phyloP scores from a whole-genome alignment of 2,329 filamentous ascomycete genomes.

The Scortechinia acanthostroma region DNA sequence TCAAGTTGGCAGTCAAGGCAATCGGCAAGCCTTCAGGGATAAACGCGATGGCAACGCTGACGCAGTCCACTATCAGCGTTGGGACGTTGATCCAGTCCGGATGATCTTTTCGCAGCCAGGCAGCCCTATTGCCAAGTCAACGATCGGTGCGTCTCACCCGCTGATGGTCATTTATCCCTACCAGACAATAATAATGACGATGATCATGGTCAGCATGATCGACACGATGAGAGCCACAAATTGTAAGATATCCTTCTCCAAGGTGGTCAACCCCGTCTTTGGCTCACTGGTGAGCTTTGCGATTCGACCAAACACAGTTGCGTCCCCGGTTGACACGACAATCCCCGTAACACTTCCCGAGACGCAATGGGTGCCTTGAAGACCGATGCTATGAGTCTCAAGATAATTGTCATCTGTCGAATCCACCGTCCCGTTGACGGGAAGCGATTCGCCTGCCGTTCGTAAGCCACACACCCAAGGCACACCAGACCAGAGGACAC shows the following conservation, averaged over 20 bases:
- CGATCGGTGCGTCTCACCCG: constrained; percentile 38
- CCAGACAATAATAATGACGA: constrained; percentile 62
- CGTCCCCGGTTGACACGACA: constrained; percentile 66
- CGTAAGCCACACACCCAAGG: neutral
- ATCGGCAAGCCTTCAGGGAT: constrained; percentile 71
- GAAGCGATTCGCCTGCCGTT: constrained; percentile 58
- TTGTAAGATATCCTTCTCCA: constrained; percentile 67
- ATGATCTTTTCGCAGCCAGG: constrained; percentile 61
- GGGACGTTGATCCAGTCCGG: constrained; percentile 69
- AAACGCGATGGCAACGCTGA: constrained; percentile 68
- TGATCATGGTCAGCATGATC: constrained; percentile 60
- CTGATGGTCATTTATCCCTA: constrained; percentile 30
- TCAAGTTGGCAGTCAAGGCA: constrained; percentile 63
- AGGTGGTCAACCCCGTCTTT: constrained; percentile 57
- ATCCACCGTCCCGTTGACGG: constrained; percentile 56
- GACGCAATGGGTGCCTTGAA: constrained; percentile 75
- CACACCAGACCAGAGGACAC: constrained; percentile 5
- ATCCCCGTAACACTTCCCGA: constrained; percentile 61
- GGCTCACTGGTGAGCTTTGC: constrained; percentile 66
- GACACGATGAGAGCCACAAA: constrained; percentile 67
- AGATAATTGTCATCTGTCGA: constrained; percentile 68
- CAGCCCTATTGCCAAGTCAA: constrained; percentile 36
- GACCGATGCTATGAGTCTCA: constrained; percentile 68
- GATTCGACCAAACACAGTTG: constrained; percentile 70
- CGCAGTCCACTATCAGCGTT: constrained; percentile 66